Conservation (phyloP, 306 rosid species). For the Geum urbanum region DNA sequence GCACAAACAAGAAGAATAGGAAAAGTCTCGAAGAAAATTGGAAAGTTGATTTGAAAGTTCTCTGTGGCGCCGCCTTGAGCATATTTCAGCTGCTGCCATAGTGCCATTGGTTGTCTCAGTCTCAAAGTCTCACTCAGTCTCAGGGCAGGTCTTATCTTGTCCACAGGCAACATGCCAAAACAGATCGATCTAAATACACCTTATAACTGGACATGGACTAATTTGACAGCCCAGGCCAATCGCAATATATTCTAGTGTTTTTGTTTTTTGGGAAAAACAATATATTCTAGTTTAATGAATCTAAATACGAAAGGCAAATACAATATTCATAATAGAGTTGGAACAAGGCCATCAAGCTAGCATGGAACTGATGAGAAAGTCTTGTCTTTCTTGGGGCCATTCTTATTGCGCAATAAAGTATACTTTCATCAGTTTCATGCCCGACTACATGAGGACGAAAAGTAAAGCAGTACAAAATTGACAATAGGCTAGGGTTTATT, state of each 20-base stretch:
- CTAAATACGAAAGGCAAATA: background rate
- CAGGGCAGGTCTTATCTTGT: background rate
- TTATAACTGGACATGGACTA: background rate
- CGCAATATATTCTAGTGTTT: background rate
- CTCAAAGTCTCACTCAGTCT: conserved; percentile 1
- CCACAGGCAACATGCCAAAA: background rate
- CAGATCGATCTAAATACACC: background rate
- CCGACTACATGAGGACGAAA: too few species aligned
- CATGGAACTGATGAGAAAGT: background rate
- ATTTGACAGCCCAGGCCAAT: background rate
- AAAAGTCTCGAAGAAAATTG: background rate
- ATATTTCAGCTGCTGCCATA: background rate
- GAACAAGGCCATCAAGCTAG: background rate
- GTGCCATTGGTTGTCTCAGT: conserved; percentile 3
- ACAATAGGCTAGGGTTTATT: too few species aligned
- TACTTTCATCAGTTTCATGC: too few species aligned
- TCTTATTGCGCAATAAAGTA: too few species aligned
- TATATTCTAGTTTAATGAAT: background rate
- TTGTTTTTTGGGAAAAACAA: too few species aligned
- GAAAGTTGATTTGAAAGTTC: background rate
- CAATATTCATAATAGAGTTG: background rate
- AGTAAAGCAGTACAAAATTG: too few species aligned
- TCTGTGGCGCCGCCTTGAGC: background rate
- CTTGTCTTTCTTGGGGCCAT: background rate
- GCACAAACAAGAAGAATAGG: background rate